phyloP scores from a whole-genome alignment of 2,329 filamentous ascomycete species.

The Epichloe elymi region DNA sequence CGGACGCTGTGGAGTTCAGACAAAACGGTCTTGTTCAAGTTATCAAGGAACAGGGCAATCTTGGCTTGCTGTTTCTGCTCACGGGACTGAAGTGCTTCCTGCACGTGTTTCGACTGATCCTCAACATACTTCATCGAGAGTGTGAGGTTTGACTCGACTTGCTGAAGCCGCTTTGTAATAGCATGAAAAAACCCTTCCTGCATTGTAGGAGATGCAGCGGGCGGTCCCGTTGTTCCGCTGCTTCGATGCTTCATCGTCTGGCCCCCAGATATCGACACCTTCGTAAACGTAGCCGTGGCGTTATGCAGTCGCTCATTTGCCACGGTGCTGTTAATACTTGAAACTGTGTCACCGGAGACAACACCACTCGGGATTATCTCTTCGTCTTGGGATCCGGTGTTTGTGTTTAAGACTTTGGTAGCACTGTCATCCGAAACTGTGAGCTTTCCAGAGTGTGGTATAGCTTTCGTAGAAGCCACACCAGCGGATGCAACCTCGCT shows the following conservation, averaged over 20 bases:
- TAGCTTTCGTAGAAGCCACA: background rate
- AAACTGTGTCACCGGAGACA: background rate
- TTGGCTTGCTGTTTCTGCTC: conserved; percentile 82
- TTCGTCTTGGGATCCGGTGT: background rate
- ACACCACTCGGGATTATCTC: background rate
- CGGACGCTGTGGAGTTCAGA: conserved; percentile 66
- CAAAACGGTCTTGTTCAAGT: conserved; percentile 78
- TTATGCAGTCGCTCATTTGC: conserved; percentile 4
- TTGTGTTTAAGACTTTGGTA: background rate
- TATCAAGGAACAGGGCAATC: conserved; percentile 66
- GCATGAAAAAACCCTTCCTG: conserved; percentile 99
- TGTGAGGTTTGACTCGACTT: conserved; percentile 85
- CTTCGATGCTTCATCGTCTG: conserved; percentile 15
- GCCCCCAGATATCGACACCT: conserved; percentile 5
- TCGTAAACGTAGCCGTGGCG: conserved; percentile 2
- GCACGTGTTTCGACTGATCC: conserved; percentile 80
- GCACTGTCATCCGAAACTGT: background rate
- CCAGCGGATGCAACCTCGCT: background rate
- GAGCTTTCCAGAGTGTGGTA: background rate
- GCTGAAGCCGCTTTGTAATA: conserved; percentile 80
- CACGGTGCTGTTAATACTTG: background rate
- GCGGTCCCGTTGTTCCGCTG: conserved; percentile 14
- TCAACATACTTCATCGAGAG: conserved; percentile 92
- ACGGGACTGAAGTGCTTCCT: conserved; percentile 73
- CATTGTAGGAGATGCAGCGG: conserved; percentile 54